These are phyloP conservation scores for Penicillium samsonianum DNA, from an alignment of 495 filamentous ascomycete genomes.

Conservation along the genomic window DNA sequence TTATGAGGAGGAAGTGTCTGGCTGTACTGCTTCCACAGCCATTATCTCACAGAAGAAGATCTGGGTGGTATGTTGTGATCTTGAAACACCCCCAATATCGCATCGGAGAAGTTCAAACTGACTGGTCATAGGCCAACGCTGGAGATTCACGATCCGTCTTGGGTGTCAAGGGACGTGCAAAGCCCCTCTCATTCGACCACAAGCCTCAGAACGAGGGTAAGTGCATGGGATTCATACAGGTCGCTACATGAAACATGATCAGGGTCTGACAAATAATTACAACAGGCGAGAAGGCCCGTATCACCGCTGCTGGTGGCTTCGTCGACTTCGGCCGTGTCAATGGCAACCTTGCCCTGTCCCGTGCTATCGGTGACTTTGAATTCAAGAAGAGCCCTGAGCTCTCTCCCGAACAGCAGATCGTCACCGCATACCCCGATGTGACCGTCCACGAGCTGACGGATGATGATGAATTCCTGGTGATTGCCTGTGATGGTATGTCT, in stretches of 20 bases:
- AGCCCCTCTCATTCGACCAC: slow-evolving; percentile 96
- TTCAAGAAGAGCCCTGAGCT: slow-evolving; percentile 99
- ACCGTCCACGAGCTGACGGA: slow-evolving; percentile 83
- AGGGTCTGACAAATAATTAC: slow-evolving; percentile 20
- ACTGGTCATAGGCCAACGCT: slow-evolving; percentile 75
- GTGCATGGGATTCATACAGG: slow-evolving; percentile 9
- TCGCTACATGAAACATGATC: slow-evolving; percentile 8
- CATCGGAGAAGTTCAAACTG: slow-evolving; percentile 3
- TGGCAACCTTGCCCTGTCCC: slow-evolving; percentile 94
- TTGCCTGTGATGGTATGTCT: slow-evolving; percentile 90
- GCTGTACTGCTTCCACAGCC: slow-evolving; percentile 90
- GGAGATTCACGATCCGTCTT: slow-evolving; percentile 93
- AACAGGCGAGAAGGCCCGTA: slow-evolving; percentile 91
- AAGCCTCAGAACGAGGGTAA: slow-evolving; percentile 97
- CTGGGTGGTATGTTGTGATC: slow-evolving; percentile 74
- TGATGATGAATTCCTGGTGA: slow-evolving; percentile 95
- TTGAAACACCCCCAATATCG: not conserved
- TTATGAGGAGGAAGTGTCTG: slow-evolving; percentile 97
- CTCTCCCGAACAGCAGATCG: slow-evolving; percentile 94
- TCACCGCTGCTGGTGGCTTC: slow-evolving; percentile 93
- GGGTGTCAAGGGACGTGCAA: slow-evolving; percentile 93
- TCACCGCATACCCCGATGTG: slow-evolving; percentile 94
- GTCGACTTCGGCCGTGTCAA: slow-evolving; percentile 99
- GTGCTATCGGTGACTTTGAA: slow-evolving; percentile 98
- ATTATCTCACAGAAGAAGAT: slow-evolving; percentile 89